These are phyloP conservation scores for Fusarium domesticum DNA, from an alignment of 2,329 filamentous ascomycete species.

Conservation along the genomic window DNA sequence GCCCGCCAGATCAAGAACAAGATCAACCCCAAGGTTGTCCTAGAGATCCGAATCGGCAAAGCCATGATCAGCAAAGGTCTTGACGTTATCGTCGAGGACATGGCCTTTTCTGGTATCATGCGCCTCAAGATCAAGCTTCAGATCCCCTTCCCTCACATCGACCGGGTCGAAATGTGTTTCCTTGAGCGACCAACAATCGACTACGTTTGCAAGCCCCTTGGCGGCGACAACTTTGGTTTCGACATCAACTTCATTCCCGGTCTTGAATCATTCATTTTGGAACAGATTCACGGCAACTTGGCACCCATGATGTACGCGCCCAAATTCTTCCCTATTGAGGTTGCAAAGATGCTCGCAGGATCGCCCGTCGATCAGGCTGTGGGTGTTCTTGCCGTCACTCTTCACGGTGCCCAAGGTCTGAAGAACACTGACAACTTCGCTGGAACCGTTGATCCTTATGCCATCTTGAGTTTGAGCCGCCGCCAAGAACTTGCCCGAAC, in stretches of 20 bases:
- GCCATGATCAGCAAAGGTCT: conserved; percentile 96
- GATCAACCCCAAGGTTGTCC: conserved; percentile 92
- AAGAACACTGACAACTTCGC: conserved; percentile 96
- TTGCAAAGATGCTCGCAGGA: conserved; percentile 96
- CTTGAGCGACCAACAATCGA: conserved; percentile 84
- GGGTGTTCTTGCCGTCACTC: conserved; percentile 85
- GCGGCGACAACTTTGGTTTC: conserved; percentile 92
- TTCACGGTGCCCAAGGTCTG: conserved; percentile 86
- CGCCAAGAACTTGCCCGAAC: conserved; percentile 80
- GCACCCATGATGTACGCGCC: conserved; percentile 97
- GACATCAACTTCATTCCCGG: conserved; percentile 99
- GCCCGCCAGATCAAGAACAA: conserved; percentile 87
- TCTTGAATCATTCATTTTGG: conserved; percentile 87
- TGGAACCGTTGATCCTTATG: conserved; percentile 88
- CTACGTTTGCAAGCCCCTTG: conserved; percentile 96
- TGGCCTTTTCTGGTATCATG: conserved; percentile 95
- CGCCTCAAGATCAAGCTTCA: conserved; percentile 97
- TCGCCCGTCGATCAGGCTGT: conserved; percentile 93
- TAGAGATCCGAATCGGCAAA: conserved; percentile 93
- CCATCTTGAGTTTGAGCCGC: conserved; percentile 78
- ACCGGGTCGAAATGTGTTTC: conserved; percentile 94
- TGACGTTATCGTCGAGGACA: conserved; percentile 96
- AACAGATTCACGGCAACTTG: conserved; percentile 92
- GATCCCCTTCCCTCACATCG: conserved; percentile 91
- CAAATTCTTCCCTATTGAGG: conserved; percentile 96